Percentiles rank a stretch among this genome's conserved stretches.
phyloP scores from a whole-genome alignment of 169 alveolate species.

The Plasmodium gallinaceum region DNA sequence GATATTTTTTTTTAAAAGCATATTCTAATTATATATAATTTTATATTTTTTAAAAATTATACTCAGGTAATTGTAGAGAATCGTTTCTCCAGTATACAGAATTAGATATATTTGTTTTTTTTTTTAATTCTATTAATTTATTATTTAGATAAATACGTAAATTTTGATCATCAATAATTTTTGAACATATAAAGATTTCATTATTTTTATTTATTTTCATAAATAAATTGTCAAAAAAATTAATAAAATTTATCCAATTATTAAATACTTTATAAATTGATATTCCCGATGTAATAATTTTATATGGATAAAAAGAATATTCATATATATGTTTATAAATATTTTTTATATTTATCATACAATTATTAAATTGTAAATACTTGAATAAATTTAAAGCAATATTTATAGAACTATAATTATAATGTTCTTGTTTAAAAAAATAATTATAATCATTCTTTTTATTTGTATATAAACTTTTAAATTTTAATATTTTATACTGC shows the following conservation, averaged over 20 bases:
- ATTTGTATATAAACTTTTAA: conserved; percentile 87
- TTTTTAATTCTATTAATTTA: conserved; percentile 52
- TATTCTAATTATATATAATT: neutral
- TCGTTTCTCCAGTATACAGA: conserved; percentile 61
- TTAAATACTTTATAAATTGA: conserved; percentile 82
- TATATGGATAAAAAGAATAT: conserved; percentile 81
- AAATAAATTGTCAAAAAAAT: conserved; percentile 50
- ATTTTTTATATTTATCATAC: conserved; percentile 66
- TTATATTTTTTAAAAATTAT: neutral
- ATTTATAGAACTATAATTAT: conserved; percentile 77
- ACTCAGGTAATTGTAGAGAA: conserved; percentile 63
- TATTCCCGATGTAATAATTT: conserved; percentile 81
- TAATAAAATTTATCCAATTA: conserved; percentile 78
- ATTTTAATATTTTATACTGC: conserved; percentile 83
- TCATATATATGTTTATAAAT: conserved; percentile 80
- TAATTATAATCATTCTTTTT: conserved; percentile 83
- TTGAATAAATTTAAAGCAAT: conserved; percentile 82
- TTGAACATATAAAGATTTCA: conserved; percentile 29
- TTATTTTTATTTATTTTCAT: conserved; percentile 24
- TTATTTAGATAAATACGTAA: conserved; percentile 55
- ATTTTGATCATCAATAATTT: conserved; percentile 51
- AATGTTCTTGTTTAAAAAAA: conserved; percentile 83
- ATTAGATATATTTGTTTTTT: conserved; percentile 26
- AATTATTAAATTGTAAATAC: conserved; percentile 62
- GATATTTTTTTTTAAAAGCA: neutral